phyloP scores from a whole-genome alignment of 768 basidiomycete species.

The Boletus bicolor region DNA sequence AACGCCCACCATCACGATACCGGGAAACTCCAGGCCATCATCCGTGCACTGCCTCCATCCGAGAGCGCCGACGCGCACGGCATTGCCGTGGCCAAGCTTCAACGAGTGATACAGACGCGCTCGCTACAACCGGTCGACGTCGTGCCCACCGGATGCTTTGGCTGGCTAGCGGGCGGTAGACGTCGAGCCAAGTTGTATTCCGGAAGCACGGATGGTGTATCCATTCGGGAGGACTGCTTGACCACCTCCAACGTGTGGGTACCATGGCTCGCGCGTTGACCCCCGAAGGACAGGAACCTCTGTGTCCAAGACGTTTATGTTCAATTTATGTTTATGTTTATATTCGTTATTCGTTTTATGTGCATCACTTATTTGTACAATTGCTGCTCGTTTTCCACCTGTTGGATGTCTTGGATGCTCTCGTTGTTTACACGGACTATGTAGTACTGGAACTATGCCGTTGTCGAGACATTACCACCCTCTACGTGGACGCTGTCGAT shows the following conservation, averaged over 20 bases:
- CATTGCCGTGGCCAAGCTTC: slow-evolving; percentile 9
- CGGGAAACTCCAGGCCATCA: slow-evolving; percentile 18
- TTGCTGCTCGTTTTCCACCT: not conserved
- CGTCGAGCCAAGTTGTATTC: slow-evolving; percentile 6
- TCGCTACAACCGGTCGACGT: slow-evolving; percentile 24
- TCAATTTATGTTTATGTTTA: not conserved
- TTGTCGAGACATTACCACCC: not conserved
- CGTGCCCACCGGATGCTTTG: slow-evolving; percentile 20
- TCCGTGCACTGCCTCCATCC: slow-evolving; percentile 20
- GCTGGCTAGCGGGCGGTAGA: slow-evolving; percentile 11
- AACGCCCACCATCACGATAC: not conserved
- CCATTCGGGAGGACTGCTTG: slow-evolving; percentile 16
- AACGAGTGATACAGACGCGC: slow-evolving; percentile 19
- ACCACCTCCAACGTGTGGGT: slow-evolving; percentile 17
- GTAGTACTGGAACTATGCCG: not conserved
- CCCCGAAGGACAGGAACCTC: not conserved
- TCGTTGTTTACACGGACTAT: not conserved
- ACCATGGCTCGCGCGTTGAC: slow-evolving; percentile 4
- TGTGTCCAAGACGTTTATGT: not conserved
- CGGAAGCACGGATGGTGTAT: not conserved
- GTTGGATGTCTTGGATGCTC: not conserved
- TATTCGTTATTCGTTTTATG: not conserved
- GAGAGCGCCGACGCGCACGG: not conserved
- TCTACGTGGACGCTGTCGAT: not conserved
- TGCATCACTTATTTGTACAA: not conserved